Evolutionary conservation across 192 early-diverging fungal genomes (phyloP).

Genomic region (Gigaspora rosea): DNA sequence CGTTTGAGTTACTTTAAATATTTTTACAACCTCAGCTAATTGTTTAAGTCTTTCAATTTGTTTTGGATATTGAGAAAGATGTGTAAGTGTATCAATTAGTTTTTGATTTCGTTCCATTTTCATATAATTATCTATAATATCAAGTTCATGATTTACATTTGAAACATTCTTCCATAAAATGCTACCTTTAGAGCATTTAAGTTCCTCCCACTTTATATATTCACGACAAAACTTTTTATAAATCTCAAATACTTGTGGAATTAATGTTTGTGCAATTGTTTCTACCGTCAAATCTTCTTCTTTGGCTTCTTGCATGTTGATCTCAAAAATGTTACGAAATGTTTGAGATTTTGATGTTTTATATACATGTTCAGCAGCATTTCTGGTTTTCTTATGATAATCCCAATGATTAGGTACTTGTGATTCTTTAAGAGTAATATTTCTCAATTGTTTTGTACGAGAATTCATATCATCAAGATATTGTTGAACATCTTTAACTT

Average conservation of each 20-base stretch:
- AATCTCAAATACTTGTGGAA: neutral
- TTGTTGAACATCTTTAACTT: neutral
- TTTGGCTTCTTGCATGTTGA: neutral
- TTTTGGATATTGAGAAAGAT: conserved; percentile 3
- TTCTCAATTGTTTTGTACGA: neutral
- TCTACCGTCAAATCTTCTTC: neutral
- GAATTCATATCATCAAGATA: neutral
- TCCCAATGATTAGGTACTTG: neutral
- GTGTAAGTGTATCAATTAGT: neutral
- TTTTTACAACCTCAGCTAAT: neutral
- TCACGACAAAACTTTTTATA: neutral
- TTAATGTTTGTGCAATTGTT: neutral
- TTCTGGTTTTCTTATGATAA: neutral
- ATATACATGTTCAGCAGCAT: neutral
- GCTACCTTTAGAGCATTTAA: neutral
- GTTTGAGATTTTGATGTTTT: neutral
- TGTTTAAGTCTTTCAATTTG: conserved; percentile 11
- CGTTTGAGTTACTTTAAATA: neutral
- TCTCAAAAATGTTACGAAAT: neutral
- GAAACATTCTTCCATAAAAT: conserved; percentile 20
- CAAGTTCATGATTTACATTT: neutral
- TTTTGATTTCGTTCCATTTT: neutral
- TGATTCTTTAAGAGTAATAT: neutral
- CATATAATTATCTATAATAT: neutral
- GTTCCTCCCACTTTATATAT: conserved; percentile 1